These are phyloP conservation scores for Moniliophthora roreri DNA, from an alignment of 1,284 basidiomycete species.

Conservation along the genomic window DNA sequence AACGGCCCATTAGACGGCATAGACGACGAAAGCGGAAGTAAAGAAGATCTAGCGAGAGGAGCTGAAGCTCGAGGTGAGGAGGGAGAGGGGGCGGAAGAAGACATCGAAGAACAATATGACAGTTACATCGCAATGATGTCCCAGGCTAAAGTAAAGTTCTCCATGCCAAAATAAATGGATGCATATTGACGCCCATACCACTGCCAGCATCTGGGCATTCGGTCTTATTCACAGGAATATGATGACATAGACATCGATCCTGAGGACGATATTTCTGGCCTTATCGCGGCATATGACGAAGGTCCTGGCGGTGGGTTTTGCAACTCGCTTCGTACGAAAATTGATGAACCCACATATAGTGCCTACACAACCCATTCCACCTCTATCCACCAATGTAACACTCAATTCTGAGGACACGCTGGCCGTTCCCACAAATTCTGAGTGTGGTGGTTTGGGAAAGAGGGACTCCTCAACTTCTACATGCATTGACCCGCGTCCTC, in stretches of 20 bases:
- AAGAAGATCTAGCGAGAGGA: not conserved
- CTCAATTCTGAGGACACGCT: too few species aligned
- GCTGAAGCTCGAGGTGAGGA: too few species aligned
- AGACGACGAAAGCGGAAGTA: not conserved
- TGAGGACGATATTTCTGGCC: conserved; percentile 1
- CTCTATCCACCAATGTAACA: too few species aligned
- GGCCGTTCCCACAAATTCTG: too few species aligned
- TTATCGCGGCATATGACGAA: not conserved
- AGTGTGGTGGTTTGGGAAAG: too few species aligned
- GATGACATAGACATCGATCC: not conserved
- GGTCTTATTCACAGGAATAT: not conserved
- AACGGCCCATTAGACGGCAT: not conserved
- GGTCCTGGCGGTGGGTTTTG: not conserved
- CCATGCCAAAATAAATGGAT: not conserved
- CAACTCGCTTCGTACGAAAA: too few species aligned
- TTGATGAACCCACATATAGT: not conserved
- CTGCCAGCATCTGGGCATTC: not conserved
- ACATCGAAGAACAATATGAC: not conserved
- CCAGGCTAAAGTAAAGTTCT: not conserved
- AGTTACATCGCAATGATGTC: not conserved
- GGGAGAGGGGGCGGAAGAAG: not conserved
- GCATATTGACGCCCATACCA: not conserved
- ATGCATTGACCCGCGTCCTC: too few species aligned
- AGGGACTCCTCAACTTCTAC: too few species aligned
- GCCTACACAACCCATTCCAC: not conserved